Conservation (phyloP, 2,329 filamentous ascomycete species). For the Penicillium sp. region DNA sequence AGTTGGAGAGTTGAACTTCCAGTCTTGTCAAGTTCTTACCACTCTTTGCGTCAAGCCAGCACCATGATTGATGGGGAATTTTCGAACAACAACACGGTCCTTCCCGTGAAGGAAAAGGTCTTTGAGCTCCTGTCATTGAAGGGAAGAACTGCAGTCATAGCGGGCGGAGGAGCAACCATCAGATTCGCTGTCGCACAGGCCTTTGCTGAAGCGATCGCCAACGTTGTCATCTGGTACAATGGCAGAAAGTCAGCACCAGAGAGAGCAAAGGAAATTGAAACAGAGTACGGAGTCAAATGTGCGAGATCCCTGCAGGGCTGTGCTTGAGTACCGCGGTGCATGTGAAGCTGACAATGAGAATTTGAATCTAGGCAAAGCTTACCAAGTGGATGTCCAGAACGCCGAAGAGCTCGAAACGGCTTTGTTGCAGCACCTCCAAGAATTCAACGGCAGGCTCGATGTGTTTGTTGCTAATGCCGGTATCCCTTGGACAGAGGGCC, state of each 20-base stretch:
- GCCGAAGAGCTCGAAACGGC: neutral
- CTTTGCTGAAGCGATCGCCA: conserved; percentile 6
- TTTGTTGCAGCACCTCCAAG: no score
- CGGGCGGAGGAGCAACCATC: conserved; percentile 6
- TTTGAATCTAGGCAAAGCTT: neutral
- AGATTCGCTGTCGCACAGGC: conserved; percentile 7
- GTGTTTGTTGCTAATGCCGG: conserved; percentile 11
- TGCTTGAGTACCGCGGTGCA: no score
- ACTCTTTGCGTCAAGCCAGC: no score
- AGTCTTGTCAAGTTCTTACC: no score
- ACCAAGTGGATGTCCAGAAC: neutral
- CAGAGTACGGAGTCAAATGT: neutral
- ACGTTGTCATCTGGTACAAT: conserved; percentile 6
- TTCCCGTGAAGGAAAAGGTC: no score
- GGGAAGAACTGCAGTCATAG: conserved; percentile 4
- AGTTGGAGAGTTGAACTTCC: no score
- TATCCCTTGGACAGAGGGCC: neutral
- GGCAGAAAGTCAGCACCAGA: neutral
- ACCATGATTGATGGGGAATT: no score
- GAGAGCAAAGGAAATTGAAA: neutral
- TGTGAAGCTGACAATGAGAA: no score
- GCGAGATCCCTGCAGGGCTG: neutral
- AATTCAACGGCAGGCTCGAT: conserved; percentile 8
- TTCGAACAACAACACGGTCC: no score
- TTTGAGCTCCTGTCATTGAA: no score